A percentile compares a stretch with the other conserved stretches of the same genome.
phyloP scores from a whole-genome alignment of 257 asterid genomes.

The Ilex aquifolium region DNA sequence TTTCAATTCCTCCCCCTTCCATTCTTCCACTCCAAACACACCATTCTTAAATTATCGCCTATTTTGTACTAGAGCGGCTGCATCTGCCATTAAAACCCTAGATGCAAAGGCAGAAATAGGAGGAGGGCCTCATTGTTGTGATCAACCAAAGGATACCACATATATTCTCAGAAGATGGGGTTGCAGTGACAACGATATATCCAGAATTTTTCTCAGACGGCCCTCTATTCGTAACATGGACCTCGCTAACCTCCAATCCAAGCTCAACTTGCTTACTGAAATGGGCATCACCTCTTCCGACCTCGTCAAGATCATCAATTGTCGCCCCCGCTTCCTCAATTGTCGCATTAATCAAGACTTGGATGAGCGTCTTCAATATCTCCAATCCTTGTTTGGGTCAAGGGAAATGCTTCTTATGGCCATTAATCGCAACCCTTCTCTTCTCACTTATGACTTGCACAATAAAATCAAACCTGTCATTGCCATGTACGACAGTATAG shows the following conservation, averaged over 20 bases:
- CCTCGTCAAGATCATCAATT: conserved; percentile 51
- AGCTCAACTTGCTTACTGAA: conserved; percentile 46
- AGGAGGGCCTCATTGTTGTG: not conserved
- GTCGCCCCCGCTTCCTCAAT: conserved; percentile 72
- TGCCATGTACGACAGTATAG: conserved; percentile 49
- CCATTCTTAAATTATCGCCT: conserved; percentile 13
- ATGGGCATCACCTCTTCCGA: conserved; percentile 50
- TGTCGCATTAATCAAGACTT: conserved; percentile 34
- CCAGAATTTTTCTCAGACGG: conserved; percentile 47
- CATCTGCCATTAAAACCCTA: conserved; percentile 18
- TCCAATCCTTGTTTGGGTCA: conserved; percentile 49
- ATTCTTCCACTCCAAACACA: too few species aligned
- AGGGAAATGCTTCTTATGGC: conserved; percentile 54
- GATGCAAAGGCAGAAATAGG: conserved; percentile 7
- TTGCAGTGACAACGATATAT: conserved; percentile 50
- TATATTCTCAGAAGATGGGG: conserved; percentile 57
- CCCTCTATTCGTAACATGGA: conserved; percentile 50
- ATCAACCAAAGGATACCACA: conserved; percentile 27
- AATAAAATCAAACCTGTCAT: conserved; percentile 51
- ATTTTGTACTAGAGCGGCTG: conserved; percentile 27
- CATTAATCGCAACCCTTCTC: conserved; percentile 64
- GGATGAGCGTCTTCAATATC: conserved; percentile 50
- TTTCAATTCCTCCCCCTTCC: not conserved
- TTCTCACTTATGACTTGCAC: conserved; percentile 65
- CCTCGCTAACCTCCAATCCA: conserved; percentile 35